Conservation (phyloP, 306 rosid species). For the Citrullus colocynthis region DNA sequence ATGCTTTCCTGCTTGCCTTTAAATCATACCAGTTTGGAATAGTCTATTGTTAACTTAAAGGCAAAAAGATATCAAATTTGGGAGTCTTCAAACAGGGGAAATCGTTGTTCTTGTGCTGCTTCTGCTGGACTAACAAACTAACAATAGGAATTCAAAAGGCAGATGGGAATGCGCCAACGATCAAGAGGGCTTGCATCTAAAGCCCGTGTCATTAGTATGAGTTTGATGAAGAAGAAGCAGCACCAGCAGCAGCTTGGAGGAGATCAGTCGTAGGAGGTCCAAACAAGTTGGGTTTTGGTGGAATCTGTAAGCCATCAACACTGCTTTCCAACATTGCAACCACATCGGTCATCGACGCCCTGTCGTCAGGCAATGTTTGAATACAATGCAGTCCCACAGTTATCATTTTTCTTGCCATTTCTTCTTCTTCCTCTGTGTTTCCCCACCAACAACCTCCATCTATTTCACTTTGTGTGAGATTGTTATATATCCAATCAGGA, state of each 20-base stretch:
- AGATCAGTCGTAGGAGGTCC: neutral
- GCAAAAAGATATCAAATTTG: neutral
- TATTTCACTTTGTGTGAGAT: neutral
- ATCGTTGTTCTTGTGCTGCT: neutral
- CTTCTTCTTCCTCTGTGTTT: neutral
- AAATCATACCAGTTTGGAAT: too few species aligned
- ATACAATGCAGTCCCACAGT: neutral
- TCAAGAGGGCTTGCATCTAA: too few species aligned
- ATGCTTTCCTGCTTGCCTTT: too few species aligned
- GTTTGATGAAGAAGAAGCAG: neutral
- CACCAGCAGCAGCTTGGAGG: neutral
- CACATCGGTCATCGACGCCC: neutral
- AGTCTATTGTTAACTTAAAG: too few species aligned
- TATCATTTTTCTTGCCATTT: neutral
- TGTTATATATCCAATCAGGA: neutral
- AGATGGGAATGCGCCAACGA: too few species aligned
- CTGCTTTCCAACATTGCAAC: neutral
- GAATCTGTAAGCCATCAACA: neutral
- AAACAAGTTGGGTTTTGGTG: neutral
- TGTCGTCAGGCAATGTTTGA: neutral
- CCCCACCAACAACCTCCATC: neutral
- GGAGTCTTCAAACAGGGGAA: neutral
- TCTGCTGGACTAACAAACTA: neutral
- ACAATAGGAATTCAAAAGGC: neutral
- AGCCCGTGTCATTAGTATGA: neutral